Evolutionary conservation across 2,329 filamentous ascomycete genomes (phyloP).

Genomic region (Calonectria crousiana): DNA sequence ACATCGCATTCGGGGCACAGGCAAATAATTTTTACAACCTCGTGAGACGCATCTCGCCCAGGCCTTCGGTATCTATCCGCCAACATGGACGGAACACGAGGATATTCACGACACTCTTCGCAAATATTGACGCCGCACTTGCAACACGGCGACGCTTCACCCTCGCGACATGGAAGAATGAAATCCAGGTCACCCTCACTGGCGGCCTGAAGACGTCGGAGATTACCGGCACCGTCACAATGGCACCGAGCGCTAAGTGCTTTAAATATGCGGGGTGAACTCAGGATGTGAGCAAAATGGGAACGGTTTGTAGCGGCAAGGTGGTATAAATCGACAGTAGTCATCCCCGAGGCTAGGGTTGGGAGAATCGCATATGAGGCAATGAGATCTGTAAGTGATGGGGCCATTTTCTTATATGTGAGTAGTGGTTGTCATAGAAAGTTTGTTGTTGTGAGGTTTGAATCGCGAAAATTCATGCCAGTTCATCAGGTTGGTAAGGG

Average conservation of each 20-base stretch:
- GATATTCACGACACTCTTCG: not conserved
- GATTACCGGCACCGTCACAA: not conserved
- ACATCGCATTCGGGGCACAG: not conserved
- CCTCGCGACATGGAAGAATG: not conserved
- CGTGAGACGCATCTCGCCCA: not conserved
- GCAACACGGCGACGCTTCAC: not conserved
- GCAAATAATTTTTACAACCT: not conserved
- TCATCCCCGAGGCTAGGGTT: not conserved
- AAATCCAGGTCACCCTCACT: not conserved
- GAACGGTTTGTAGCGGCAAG: not conserved
- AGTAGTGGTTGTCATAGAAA: not conserved
- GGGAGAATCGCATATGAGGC: not conserved
- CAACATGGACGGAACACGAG: not conserved
- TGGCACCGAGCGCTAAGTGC: not conserved
- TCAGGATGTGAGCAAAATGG: not conserved
- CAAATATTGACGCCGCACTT: not conserved
- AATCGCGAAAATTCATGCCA: not conserved
- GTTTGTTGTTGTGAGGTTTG: not conserved
- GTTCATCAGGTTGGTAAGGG: not conserved
- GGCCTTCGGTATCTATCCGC: not conserved
- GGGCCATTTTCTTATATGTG: not conserved
- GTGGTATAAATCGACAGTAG: not conserved
- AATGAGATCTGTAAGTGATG: not conserved
- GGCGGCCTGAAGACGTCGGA: not conserved
- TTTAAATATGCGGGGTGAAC: not conserved